These are phyloP conservation scores for Cladosporium velox DNA, from an alignment of 2,329 filamentous ascomycete genomes.

Conservation along the genomic window DNA sequence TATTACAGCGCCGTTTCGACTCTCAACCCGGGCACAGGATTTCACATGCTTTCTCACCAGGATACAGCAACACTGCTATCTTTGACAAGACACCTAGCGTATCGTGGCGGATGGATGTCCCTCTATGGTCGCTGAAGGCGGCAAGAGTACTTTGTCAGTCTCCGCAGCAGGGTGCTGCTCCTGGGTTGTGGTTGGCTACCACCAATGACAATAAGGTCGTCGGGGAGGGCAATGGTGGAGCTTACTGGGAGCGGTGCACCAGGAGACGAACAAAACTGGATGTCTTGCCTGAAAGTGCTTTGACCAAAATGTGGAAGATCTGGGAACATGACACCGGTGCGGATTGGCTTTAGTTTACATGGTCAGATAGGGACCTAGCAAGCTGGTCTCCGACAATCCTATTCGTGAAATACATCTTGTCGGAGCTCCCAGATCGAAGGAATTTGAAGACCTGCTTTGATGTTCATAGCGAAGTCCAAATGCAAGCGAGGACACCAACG, in stretches of 20 bases:
- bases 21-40: slow-evolving; percentile 1
- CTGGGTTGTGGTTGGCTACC: slow-evolving; percentile 25
- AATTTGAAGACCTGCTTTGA: too few relatives aligned
- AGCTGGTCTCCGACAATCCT: too few relatives aligned
- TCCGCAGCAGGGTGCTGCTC: slow-evolving; percentile 25
- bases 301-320: slow-evolving; percentile 15
- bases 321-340: slow-evolving; percentile 20
- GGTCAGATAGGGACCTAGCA: background rate
- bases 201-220: slow-evolving; percentile 19
- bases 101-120: slow-evolving; percentile 15
- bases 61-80: slow-evolving; percentile 22
- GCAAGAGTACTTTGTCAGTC: slow-evolving; percentile 16
- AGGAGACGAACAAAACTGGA: slow-evolving; percentile 15
- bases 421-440: too few relatives aligned
- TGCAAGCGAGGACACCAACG: too few relatives aligned
- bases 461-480: too few relatives aligned
- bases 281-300: slow-evolving; percentile 3
- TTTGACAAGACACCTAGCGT: slow-evolving; percentile 21
- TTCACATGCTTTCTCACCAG: slow-evolving; percentile 24
- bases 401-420: too few relatives aligned
- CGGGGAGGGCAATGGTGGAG: slow-evolving; percentile 3
- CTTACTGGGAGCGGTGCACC: slow-evolving; percentile 20
- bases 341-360: background rate
- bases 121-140: slow-evolving; percentile 21
- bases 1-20: slow-evolving; percentile 23